A percentile compares a stretch with the other conserved stretches of the same genome.
phyloP scores from a whole-genome alignment of 148 eudicot genomes.

The Mesembryanthemum crystallinum region DNA sequence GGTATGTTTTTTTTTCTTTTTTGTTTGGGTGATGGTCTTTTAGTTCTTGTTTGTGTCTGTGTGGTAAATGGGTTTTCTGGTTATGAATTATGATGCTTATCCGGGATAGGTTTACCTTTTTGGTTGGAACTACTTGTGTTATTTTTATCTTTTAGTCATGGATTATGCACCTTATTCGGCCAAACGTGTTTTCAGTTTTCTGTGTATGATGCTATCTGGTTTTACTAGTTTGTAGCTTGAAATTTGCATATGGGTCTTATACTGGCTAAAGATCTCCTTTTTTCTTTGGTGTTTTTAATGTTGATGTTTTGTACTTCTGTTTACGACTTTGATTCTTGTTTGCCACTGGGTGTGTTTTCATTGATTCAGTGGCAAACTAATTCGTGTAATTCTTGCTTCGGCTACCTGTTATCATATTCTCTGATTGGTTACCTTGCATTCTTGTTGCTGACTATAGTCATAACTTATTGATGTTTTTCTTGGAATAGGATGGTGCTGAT shows the following conservation, averaged over 20 bases:
- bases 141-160: neutral
- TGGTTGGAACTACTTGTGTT: neutral
- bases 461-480: constrained; percentile 6
- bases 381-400: neutral
- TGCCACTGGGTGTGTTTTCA: neutral
- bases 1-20: neutral
- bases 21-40: neutral
- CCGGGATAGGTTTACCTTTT: neutral
- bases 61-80: too few relatives aligned
- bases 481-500: constrained; percentile 60
- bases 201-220: neutral
- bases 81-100: too few relatives aligned
- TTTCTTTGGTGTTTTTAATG: neutral
- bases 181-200: neutral
- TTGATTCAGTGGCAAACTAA: neutral
- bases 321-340: too few relatives aligned
- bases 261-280: neutral
- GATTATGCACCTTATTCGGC: neutral
- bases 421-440: neutral
- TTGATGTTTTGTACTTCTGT: neutral
- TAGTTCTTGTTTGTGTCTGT: neutral
- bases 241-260: neutral
- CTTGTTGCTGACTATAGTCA: neutral
- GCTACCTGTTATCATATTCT: neutral
- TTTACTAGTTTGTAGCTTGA: neutral